phyloP scores from a whole-genome alignment of 1,284 basidiomycete genomes.

The Sparassis latifolia region DNA sequence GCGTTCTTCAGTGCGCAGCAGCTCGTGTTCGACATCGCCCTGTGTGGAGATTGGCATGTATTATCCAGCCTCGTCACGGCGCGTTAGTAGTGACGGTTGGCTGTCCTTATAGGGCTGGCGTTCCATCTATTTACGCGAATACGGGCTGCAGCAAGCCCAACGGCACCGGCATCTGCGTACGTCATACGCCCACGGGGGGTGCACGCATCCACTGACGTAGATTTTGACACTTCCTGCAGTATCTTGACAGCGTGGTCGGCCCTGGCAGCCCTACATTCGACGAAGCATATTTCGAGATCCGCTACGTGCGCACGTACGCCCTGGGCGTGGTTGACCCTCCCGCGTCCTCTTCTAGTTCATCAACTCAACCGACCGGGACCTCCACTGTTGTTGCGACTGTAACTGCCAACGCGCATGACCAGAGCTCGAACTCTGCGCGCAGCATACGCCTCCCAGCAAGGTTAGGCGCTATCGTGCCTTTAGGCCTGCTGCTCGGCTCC shows the following conservation, averaged over 20 bases:
- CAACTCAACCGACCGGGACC: too few relatives aligned
- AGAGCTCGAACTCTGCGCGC: too few relatives aligned
- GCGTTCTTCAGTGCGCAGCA: conserved; percentile 46
- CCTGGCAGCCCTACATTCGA: conserved; percentile 49
- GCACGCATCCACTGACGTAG: background rate
- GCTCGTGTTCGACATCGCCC: conserved; percentile 49
- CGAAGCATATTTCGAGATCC: conserved; percentile 47
- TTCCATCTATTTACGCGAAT: conserved; percentile 32
- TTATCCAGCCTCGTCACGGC: background rate
- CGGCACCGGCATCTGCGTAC: conserved; percentile 35
- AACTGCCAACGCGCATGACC: too few relatives aligned
- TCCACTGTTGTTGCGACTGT: too few relatives aligned
- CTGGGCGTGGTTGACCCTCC: conserved; percentile 17
- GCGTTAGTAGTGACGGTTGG: too few relatives aligned
- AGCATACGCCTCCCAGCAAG: too few relatives aligned
- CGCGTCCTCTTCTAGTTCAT: background rate
- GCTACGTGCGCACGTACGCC: conserved; percentile 42
- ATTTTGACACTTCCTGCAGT: conserved; percentile 19
- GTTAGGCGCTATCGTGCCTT: too few relatives aligned
- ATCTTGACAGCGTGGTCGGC: conserved; percentile 48
- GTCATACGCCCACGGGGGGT: conserved; percentile 9
- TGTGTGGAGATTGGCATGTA: conserved; percentile 49
- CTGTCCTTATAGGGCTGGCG: conserved; percentile 37
- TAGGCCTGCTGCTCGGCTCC: too few relatives aligned
- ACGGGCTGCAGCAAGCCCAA: conserved; percentile 32